A percentile compares a stretch with the other conserved stretches of the same genome.
Conservation (phyloP, 2,329 filamentous ascomycete genomes). For the Botryotinia calthae region DNA sequence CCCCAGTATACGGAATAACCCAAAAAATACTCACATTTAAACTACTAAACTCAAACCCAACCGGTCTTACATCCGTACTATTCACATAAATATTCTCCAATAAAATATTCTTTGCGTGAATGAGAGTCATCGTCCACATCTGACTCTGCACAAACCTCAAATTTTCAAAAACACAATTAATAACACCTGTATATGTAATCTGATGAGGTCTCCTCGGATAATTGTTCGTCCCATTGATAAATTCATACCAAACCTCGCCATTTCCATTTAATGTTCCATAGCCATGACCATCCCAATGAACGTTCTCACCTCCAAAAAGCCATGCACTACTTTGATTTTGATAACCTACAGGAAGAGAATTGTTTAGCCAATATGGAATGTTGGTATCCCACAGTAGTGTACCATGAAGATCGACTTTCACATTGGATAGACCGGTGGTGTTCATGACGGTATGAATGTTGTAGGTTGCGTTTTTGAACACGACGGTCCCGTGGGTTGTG, state of each 20-base stretch:
- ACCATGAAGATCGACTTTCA: conserved; percentile 52
- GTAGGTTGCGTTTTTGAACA: conserved; percentile 46
- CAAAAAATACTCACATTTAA: conserved; percentile 2
- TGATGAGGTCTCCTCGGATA: conserved; percentile 50
- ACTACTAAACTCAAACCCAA: conserved; percentile 18
- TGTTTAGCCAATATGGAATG: conserved; percentile 11
- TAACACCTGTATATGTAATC: conserved; percentile 48
- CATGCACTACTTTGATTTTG: conserved; percentile 56
- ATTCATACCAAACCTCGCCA: conserved; percentile 59
- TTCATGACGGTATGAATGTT: conserved; percentile 47
- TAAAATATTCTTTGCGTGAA: conserved; percentile 45
- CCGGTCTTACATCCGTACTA: conserved; percentile 39
- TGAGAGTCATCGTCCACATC: conserved; percentile 55
- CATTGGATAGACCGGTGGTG: conserved; percentile 43
- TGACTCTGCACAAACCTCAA: conserved; percentile 55
- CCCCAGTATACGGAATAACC: too few relatives aligned
- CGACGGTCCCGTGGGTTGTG: conserved; percentile 38
- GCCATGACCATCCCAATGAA: conserved; percentile 50
- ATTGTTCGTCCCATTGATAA: conserved; percentile 46
- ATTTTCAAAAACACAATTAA: conserved; percentile 49
- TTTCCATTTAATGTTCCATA: conserved; percentile 57
- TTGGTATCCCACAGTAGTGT: conserved; percentile 42
- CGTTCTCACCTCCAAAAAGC: conserved; percentile 52
- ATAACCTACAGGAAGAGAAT: conserved; percentile 51
- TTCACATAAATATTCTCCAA: conserved; percentile 54